Conservation (phyloP, 352 stramenopile genomes). For the Pythium myriotylum region DNA sequence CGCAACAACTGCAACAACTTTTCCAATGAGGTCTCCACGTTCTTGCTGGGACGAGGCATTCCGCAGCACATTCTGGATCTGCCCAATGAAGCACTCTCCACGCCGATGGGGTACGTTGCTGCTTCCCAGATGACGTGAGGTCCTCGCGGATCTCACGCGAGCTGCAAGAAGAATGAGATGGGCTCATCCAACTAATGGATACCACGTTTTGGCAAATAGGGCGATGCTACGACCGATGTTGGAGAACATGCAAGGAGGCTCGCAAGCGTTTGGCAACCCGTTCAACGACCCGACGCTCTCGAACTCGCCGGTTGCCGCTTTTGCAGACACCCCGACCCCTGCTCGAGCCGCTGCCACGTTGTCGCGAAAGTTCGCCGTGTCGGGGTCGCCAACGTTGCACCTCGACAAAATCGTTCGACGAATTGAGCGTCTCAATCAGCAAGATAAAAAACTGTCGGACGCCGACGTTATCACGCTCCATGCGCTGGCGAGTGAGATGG, state of each 20-base stretch:
- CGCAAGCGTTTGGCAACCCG: conserved; percentile 65
- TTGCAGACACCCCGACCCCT: neutral
- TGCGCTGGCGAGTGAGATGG: conserved; percentile 30
- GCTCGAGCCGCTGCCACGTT: conserved; percentile 17
- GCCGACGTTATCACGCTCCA: conserved; percentile 37
- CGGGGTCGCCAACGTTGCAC: conserved; percentile 44
- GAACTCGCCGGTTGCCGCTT: conserved; percentile 18
- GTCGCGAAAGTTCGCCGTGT: conserved; percentile 63
- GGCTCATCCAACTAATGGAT: too few relatives aligned
- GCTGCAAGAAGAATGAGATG: too few relatives aligned
- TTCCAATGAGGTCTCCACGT: conserved; percentile 87
- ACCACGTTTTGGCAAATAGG: conserved; percentile 24
- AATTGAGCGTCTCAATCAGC: conserved; percentile 40
- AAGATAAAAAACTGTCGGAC: conserved; percentile 22
- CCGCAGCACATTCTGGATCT: conserved; percentile 91
- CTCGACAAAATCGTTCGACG: conserved; percentile 52
- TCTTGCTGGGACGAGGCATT: conserved; percentile 88
- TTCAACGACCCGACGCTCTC: conserved; percentile 65
- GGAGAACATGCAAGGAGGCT: conserved; percentile 76
- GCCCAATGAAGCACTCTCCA: conserved; percentile 86
- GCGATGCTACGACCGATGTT: conserved; percentile 82
- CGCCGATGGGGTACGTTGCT: conserved; percentile 79
- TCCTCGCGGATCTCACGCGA: neutral
- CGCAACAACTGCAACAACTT: conserved; percentile 98
- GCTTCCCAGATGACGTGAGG: neutral